phyloP scores from a whole-genome alignment of 139 green algal species.

The Chlamydomonas sp. region DNA sequence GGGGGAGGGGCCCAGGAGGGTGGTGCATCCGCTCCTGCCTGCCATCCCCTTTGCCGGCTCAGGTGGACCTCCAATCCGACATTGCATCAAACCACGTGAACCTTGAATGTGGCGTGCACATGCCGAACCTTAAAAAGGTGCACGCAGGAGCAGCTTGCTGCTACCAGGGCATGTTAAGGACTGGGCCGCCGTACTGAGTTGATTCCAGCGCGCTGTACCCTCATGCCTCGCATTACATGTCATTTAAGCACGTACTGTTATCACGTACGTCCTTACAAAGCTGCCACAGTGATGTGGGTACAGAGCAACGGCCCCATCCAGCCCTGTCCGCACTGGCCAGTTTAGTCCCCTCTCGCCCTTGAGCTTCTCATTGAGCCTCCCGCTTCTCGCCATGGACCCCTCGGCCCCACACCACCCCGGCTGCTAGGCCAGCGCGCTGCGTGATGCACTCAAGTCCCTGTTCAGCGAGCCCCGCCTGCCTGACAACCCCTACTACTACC shows the following conservation, averaged over 20 bases:
- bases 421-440: conserved; percentile 45
- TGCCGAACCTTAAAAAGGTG: too few relatives aligned
- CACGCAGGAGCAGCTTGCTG: too few relatives aligned
- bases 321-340: neutral
- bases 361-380: neutral
- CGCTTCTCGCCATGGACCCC: neutral
- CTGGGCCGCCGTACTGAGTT: too few relatives aligned
- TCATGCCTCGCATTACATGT: neutral
- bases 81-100: too few relatives aligned
- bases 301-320: neutral
- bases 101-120: too few relatives aligned
- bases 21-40: too few relatives aligned
- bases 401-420: neutral
- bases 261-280: neutral
- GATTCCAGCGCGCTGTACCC: too few relatives aligned
- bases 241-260: neutral
- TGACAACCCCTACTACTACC: conserved; percentile 66
- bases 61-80: too few relatives aligned
- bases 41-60: too few relatives aligned
- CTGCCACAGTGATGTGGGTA: neutral
- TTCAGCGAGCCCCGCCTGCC: conserved; percentile 59
- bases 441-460: conserved; percentile 52
- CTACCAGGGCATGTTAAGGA: too few relatives aligned
- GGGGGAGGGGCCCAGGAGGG: too few relatives aligned
- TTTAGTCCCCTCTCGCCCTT: neutral